A percentile compares a stretch with the other conserved stretches of the same genome.
Evolutionary conservation across 2,329 filamentous ascomycete genomes (phyloP).

Genomic region (Xylaria digitata): DNA sequence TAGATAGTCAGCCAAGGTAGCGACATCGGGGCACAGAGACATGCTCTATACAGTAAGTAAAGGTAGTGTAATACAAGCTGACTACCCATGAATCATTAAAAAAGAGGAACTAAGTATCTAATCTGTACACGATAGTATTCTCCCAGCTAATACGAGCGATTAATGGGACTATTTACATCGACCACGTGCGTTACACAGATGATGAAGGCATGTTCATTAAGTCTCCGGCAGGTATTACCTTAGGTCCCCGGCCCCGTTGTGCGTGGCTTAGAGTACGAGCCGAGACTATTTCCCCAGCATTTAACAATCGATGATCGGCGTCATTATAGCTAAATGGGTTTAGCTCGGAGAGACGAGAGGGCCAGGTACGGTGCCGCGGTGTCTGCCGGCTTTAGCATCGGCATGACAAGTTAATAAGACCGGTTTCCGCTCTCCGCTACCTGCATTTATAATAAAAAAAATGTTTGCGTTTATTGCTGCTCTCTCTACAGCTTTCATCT

Average conservation of each 20-base stretch:
- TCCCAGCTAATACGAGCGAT: too few relatives aligned
- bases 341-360: slow-evolving; percentile 9
- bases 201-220: too few relatives aligned
- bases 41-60: background rate
- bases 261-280: slow-evolving; percentile 1
- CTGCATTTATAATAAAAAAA: background rate
- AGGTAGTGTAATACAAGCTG: slow-evolving; percentile 3
- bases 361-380: background rate
- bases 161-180: too few relatives aligned
- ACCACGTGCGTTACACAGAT: too few relatives aligned
- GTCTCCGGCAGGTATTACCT: too few relatives aligned
- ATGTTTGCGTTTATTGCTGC: background rate
- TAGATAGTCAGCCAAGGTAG: background rate
- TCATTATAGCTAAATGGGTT: slow-evolving; percentile 12
- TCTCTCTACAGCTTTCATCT: background rate
- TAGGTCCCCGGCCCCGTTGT: too few relatives aligned
- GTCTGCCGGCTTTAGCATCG: slow-evolving; percentile 4
- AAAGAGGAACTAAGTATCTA: too few relatives aligned
- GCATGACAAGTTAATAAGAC: slow-evolving; percentile 2
- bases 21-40: slow-evolving; percentile 26
- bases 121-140: too few relatives aligned
- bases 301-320: slow-evolving; percentile 6
- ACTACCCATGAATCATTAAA: background rate
- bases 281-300: background rate
- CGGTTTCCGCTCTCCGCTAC: background rate